Conservation (phyloP, 805 yeast genomes). For the Teunomyces lycoperdinae region DNA sequence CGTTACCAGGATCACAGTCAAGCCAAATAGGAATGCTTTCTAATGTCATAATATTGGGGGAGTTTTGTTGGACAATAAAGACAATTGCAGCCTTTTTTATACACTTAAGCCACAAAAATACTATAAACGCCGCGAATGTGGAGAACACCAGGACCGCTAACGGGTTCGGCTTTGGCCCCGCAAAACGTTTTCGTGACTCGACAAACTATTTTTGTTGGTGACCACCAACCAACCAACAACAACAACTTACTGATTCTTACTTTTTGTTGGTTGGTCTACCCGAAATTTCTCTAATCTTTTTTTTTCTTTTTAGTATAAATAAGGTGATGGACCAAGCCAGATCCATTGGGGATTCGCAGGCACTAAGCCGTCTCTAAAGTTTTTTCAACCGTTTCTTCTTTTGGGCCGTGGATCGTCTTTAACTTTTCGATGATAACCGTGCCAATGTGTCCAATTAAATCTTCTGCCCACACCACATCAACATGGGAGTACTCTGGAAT, state of each 20-base stretch:
- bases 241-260: too few relatives aligned
- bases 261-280: too few relatives aligned
- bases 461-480: constrained; percentile 92
- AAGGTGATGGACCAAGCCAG: too few relatives aligned
- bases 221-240: too few relatives aligned
- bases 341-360: too few relatives aligned
- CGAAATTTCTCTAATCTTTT: too few relatives aligned
- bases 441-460: constrained; percentile 66
- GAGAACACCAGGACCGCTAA: constrained; percentile 1
- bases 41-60: constrained; percentile 15
- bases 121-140: background rate
- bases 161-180: background rate
- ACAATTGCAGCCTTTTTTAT: background rate
- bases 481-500: constrained; percentile 75
- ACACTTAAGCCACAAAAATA: background rate
- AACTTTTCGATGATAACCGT: constrained; percentile 18
- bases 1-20: constrained; percentile 93
- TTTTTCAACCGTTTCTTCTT: background rate
- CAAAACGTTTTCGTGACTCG: background rate
- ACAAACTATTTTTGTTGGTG: too few relatives aligned
- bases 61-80: background rate
- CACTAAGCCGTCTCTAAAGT: background rate
- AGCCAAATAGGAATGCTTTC: constrained; percentile 65
- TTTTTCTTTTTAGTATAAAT: too few relatives aligned
- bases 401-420: constrained; percentile 1